phyloP scores from a whole-genome alignment of 257 asterid species.

The Scutellaria baicalensis region DNA sequence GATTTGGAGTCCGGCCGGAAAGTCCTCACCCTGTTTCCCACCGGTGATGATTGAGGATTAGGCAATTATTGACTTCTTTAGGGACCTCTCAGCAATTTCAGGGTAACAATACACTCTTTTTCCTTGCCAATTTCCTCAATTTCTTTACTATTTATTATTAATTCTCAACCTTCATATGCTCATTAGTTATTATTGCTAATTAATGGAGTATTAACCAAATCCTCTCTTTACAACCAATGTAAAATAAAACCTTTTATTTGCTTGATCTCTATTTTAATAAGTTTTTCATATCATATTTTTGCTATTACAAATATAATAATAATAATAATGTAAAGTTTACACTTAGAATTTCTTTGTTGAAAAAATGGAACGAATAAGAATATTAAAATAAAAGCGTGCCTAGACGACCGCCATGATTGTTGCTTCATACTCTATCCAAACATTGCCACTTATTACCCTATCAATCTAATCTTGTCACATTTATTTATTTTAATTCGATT shows the following conservation, averaged over 20 bases:
- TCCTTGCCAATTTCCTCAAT: background rate
- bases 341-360: too few species aligned
- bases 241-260: too few species aligned
- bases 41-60: conserved; percentile 46
- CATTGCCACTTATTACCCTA: background rate
- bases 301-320: too few species aligned
- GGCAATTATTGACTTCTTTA: conserved; percentile 3
- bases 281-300: too few species aligned
- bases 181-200: too few species aligned
- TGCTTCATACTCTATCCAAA: conserved; percentile 4
- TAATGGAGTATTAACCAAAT: too few species aligned
- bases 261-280: too few species aligned
- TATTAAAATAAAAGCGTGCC: background rate
- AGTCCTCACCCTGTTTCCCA: conserved; percentile 78
- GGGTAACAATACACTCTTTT: conserved; percentile 19
- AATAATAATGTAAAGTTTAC: too few species aligned
- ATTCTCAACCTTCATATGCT: too few species aligned
- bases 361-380: background rate
- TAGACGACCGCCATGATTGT: background rate
- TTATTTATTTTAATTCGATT: too few species aligned
- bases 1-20: conserved; percentile 68
- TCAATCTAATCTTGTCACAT: background rate
- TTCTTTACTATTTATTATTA: too few species aligned
- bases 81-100: background rate
- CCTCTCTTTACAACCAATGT: too few species aligned